Percentiles rank a stretch among this genome's conserved stretches.
These are phyloP conservation scores for Globisporangium uncinulatum DNA, from an alignment of 352 stramenopile genomes.

Conservation along the genomic window DNA sequence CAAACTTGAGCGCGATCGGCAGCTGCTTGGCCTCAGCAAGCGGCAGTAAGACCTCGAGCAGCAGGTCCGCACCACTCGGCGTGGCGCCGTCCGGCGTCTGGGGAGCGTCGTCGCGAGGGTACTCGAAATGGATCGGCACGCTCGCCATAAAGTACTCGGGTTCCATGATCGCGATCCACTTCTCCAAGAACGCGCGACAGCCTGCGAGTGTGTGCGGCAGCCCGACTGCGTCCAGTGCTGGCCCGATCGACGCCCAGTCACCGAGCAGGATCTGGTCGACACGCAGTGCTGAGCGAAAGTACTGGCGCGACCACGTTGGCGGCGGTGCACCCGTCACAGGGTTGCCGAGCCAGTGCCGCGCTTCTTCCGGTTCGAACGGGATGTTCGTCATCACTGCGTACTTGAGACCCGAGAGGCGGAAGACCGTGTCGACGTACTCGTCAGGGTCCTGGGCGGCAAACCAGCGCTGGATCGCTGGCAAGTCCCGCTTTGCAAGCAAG, in stretches of 20 bases:
- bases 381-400: slow-evolving; percentile 97
- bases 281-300: slow-evolving; percentile 87
- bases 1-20: slow-evolving; percentile 92
- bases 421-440: slow-evolving; percentile 75
- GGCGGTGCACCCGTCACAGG: slow-evolving; percentile 29
- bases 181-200: slow-evolving; percentile 71
- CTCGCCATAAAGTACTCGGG: slow-evolving; percentile 95
- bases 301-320: slow-evolving; percentile 45
- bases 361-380: slow-evolving; percentile 70
- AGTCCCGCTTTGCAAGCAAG: slow-evolving; percentile 63
- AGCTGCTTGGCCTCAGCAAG: slow-evolving; percentile 86
- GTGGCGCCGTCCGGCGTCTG: slow-evolving; percentile 13
- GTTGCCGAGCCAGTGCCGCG: slow-evolving; percentile 47
- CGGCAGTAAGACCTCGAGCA: slow-evolving; percentile 87
- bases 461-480: slow-evolving; percentile 77
- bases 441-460: slow-evolving; percentile 70
- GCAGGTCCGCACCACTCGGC: slow-evolving; percentile 50
- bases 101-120: slow-evolving; percentile 29
- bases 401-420: slow-evolving; percentile 61
- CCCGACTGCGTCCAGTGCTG: slow-evolving; percentile 44
- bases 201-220: slow-evolving; percentile 71
- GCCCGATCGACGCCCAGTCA: slow-evolving; percentile 73
- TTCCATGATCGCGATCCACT: slow-evolving; percentile 91
- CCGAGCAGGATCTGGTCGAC: slow-evolving; percentile 90
- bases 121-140: slow-evolving; percentile 88